Conservation (phyloP, 2,329 filamentous ascomycete genomes). For the Alternaria triticina region DNA sequence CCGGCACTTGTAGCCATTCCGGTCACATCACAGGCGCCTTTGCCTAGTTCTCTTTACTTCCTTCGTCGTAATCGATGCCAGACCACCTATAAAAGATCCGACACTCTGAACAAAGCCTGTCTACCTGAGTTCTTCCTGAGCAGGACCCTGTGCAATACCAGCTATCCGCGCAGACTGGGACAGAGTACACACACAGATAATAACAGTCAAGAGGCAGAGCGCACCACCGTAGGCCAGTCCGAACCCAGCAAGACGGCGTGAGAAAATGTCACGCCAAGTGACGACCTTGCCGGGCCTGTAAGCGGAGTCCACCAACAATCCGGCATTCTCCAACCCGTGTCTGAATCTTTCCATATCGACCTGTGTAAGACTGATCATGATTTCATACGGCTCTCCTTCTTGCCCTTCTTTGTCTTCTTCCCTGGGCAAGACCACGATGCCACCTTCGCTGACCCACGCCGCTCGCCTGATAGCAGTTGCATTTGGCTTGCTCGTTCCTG, state of each 20-base stretch:
- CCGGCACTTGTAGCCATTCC: background rate
- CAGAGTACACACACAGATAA: background rate
- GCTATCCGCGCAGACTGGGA: background rate
- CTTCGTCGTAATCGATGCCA: background rate
- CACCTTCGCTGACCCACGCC: constrained; percentile 29
- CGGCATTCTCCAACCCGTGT: constrained; percentile 8
- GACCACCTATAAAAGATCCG: background rate
- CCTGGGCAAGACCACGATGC: constrained; percentile 30
- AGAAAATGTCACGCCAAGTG: background rate
- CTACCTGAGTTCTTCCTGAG: background rate
- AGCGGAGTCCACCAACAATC: constrained; percentile 6
- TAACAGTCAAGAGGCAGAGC: background rate
- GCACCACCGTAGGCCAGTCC: background rate
- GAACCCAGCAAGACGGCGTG: background rate
- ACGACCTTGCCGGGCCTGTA: background rate
- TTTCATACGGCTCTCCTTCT: constrained; percentile 12
- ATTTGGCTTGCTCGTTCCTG: constrained; percentile 18
- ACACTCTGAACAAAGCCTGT: background rate
- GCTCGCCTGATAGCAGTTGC: constrained; percentile 29
- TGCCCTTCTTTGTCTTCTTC: constrained; percentile 2
- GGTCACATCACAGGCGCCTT: background rate
- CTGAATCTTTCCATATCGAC: constrained; percentile 24
- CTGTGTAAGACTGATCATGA: constrained; percentile 25
- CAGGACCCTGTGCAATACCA: background rate
- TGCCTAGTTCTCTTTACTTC: background rate